Conservation (phyloP, 495 filamentous ascomycete species). For the Penicillium coffeae region DNA sequence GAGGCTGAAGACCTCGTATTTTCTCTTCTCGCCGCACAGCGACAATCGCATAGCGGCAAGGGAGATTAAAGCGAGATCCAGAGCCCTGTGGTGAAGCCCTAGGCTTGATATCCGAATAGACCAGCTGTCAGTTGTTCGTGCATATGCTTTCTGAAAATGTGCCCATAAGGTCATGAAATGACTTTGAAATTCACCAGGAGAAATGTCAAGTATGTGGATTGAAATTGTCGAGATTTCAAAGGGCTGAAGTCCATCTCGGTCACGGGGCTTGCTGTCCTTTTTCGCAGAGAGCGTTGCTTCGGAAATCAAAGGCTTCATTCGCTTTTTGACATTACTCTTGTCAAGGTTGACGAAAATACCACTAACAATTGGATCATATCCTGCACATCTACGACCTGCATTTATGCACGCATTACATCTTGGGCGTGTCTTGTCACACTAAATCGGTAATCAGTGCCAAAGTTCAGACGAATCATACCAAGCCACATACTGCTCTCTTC, state of each 20-base stretch:
- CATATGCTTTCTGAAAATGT: not conserved
- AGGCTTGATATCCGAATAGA: not conserved
- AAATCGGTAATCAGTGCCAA: not conserved
- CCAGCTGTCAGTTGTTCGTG: slow-evolving; percentile 3
- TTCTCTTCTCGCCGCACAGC: not conserved
- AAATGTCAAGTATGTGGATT: slow-evolving; percentile 1
- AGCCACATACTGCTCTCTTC: too few species aligned
- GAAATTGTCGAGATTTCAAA: not conserved
- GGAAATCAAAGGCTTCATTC: not conserved
- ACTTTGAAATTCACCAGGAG: slow-evolving; percentile 1
- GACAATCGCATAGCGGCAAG: slow-evolving; percentile 9
- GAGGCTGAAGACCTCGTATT: slow-evolving; percentile 5
- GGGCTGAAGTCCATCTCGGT: too few species aligned
- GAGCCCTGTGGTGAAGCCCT: not conserved
- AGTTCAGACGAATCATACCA: not conserved
- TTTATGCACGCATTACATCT: not conserved
- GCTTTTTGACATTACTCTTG: not conserved
- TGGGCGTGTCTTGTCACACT: slow-evolving; percentile 2
- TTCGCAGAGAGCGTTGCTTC: not conserved
- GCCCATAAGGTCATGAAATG: slow-evolving; percentile 3
- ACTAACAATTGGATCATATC: not conserved
- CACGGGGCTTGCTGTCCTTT: too few species aligned
- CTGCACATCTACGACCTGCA: slow-evolving; percentile 1
- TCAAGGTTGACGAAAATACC: slow-evolving; percentile 5
- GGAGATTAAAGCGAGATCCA: slow-evolving; percentile 2